phyloP scores from a whole-genome alignment of 495 filamentous ascomycete genomes.

The Pyrenopolyporus hunteri region DNA sequence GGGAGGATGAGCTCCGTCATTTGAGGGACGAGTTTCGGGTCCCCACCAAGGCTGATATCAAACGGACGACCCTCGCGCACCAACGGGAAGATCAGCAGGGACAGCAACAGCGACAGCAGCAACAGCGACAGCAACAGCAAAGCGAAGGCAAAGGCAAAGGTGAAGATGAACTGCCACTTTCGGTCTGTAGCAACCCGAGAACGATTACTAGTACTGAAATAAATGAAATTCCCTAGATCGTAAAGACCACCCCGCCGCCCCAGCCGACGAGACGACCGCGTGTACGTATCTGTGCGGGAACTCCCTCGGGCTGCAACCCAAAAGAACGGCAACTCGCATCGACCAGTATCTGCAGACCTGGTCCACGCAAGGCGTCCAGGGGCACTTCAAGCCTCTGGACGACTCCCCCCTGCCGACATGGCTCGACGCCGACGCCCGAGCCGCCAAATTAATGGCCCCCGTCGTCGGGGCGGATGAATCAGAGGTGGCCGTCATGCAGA shows the following conservation, averaged over 20 bases:
- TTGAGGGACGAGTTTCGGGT: conserved; percentile 83
- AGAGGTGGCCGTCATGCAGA: conserved; percentile 94
- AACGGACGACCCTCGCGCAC: conserved; percentile 62
- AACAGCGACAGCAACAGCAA: too few relatives aligned
- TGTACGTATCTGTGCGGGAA: conserved; percentile 96
- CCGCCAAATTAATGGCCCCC: conserved; percentile 74
- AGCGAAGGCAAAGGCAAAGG: too few relatives aligned
- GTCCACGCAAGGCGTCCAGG: conserved; percentile 91
- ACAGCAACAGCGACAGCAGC: too few relatives aligned
- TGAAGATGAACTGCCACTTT: conserved; percentile 32
- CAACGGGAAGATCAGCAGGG: conserved; percentile 22
- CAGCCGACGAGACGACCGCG: conserved; percentile 35
- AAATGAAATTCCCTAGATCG: conserved; percentile 44
- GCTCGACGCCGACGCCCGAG: conserved; percentile 76
- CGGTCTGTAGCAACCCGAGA: conserved; percentile 13
- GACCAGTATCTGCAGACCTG: conserved; percentile 81
- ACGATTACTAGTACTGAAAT: conserved; percentile 27
- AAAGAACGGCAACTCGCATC: conserved; percentile 70
- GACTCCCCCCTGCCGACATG: conserved; percentile 79
- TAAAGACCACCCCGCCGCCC: conserved; percentile 33
- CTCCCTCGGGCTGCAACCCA: conserved; percentile 90
- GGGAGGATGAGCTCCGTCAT: conserved; percentile 67
- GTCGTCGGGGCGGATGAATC: conserved; percentile 80
- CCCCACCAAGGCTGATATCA: conserved; percentile 78
- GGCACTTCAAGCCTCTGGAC: conserved; percentile 85